These are phyloP conservation scores for Antitrichia curtipendula DNA, from an alignment of 225 moss, liverwort and hornwort genomes.

Conservation along the genomic window DNA sequence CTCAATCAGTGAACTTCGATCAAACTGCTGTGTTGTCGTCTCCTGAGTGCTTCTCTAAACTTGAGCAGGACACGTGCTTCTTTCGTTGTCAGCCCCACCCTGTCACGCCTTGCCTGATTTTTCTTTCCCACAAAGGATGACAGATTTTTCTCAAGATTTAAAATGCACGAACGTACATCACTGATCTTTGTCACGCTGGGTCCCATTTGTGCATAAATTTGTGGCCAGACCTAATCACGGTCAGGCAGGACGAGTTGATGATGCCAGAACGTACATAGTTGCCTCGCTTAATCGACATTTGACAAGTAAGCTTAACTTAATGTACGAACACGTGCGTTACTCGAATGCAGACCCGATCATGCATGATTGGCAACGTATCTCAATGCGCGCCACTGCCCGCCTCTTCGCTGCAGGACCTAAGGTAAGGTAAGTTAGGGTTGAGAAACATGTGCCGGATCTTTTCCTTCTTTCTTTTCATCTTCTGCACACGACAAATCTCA, in stretches of 20 bases:
- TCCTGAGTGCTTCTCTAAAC: background rate
- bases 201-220: background rate
- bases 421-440: background rate
- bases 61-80: conserved; percentile 9
- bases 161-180: background rate
- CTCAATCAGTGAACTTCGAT: background rate
- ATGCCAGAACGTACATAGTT: background rate
- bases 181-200: background rate
- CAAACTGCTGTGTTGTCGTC: conserved; percentile 8
- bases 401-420: background rate
- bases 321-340: background rate
- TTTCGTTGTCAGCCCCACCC: background rate
- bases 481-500: background rate
- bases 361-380: background rate
- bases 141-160: background rate
- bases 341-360: background rate
- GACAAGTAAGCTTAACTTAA: background rate
- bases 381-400: background rate
- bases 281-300: background rate
- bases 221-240: background rate
- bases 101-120: background rate
- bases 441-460: background rate
- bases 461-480: background rate
- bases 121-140: background rate
- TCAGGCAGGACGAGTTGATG: background rate